Evolutionary conservation across 1,284 basidiomycete genomes (phyloP).

Genomic region (Albatrellus sp.): DNA sequence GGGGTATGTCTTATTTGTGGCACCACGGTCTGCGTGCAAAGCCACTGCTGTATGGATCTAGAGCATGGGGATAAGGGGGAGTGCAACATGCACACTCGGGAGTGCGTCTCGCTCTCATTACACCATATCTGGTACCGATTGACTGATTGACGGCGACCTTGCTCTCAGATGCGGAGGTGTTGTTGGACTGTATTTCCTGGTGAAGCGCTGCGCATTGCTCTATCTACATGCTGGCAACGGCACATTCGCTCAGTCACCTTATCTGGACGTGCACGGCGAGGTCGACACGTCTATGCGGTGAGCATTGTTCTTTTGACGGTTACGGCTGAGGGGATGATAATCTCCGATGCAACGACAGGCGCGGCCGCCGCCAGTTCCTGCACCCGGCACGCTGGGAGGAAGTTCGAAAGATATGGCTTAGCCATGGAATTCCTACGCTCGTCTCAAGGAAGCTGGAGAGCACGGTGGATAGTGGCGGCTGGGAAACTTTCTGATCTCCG

Average conservation of each 20-base stretch:
- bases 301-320: constrained; percentile 14
- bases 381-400: constrained; percentile 88
- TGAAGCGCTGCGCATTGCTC: constrained; percentile 88
- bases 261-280: constrained; percentile 92
- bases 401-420: constrained; percentile 80
- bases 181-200: constrained; percentile 82
- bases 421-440: constrained; percentile 81
- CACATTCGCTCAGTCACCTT: constrained; percentile 81
- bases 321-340: neutral
- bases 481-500: constrained; percentile 37
- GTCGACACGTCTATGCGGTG: constrained; percentile 88
- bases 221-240: constrained; percentile 87
- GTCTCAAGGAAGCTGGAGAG: constrained; percentile 86
- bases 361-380: constrained; percentile 81
- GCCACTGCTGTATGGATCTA: constrained; percentile 80
- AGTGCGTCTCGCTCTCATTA: constrained; percentile 40
- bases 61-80: constrained; percentile 64
- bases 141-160: no score
- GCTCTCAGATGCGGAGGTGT: constrained; percentile 73
- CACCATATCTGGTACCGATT: no score
- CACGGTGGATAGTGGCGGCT: constrained; percentile 83
- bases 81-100: constrained; percentile 91
- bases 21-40: constrained; percentile 80
- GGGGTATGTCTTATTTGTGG: constrained; percentile 93
- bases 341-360: constrained; percentile 27